Evolutionary conservation across 2,329 filamentous ascomycete genomes (phyloP), one percentile per base, ranked within the genome.

Genomic region (Fusarium sp.): DNA sequence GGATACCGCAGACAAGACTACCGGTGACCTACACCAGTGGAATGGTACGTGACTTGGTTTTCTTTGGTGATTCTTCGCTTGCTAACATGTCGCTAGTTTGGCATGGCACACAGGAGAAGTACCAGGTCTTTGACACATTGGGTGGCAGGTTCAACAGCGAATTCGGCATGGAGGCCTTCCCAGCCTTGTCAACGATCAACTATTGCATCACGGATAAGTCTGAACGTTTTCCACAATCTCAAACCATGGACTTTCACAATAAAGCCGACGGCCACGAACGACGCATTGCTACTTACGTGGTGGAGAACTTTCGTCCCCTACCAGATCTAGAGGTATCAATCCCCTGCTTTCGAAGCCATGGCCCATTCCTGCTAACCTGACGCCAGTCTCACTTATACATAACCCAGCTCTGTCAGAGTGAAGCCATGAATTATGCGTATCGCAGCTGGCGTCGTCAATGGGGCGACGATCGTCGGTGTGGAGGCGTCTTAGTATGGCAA

Each of bases 81-180:
- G 12, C 24, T 51, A 24, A 51, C 17, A 19, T 32, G 19, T 30
- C 4, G 7, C 6, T 20, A 54, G 51, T 54, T 23, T 54, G 51
- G 51, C 51, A 54, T 23, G 43, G 51, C 1, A 49, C 51, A 12
- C 51, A 54, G 23, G 51, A 54, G 10, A 54, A 54, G 15, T 54
- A 54, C 7, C 51, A 54, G n/a, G 43, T 54, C 10, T 54, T 54
- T n/a, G 43, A 54, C 3, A 54, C n/a, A 3, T 15, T 54, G 19
- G 51, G 51, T n/a, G 51, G 51, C 14, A 49, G 51, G 3, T 49
- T 54, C 30, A 54, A 54, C 43, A 54, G 51, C 15, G 51, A 54
- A 12, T 54, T 54, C 12, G 51, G 51, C 9, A 49, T 54, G 51
- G 51, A 54, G 7, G 51, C 51, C 4, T 54, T 54, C 12, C 51